Evolutionary conservation across 2,329 filamentous ascomycete genomes (phyloP).

Genomic region (Neofusicoccum parvum): DNA sequence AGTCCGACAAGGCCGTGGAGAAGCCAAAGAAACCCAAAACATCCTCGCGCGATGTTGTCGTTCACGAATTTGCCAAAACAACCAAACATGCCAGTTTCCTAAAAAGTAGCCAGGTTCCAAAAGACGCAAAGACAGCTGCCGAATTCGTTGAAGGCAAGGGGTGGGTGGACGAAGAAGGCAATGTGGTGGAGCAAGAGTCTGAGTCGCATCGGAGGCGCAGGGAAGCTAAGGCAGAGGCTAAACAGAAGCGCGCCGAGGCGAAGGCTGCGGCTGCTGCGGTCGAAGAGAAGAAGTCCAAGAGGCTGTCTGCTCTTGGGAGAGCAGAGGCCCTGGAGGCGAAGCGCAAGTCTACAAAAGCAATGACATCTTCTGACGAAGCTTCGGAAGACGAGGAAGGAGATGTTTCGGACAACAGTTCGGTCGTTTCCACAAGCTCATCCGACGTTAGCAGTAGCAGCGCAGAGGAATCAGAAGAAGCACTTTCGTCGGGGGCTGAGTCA

Average conservation of each 20-base stretch:
- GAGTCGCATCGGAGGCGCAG: conserved; percentile 23
- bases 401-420: conserved; percentile 30
- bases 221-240: conserved; percentile 20
- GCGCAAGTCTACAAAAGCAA: background rate
- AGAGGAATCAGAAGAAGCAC: conserved; percentile 11
- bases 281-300: conserved; percentile 24
- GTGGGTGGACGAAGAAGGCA: conserved; percentile 81
- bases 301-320: background rate
- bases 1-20: conserved; percentile 28
- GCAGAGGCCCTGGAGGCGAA: conserved; percentile 12
- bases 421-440: conserved; percentile 39
- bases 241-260: conserved; percentile 5
- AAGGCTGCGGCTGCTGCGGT: background rate
- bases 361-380: background rate
- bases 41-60: conserved; percentile 58
- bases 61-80: conserved; percentile 90
- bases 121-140: conserved; percentile 50
- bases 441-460: conserved; percentile 28
- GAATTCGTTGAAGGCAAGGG: conserved; percentile 83
- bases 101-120: conserved; percentile 56
- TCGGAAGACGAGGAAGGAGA: conserved; percentile 7
- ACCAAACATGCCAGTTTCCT: conserved; percentile 82
- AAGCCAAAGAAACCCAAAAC: conserved; percentile 53
- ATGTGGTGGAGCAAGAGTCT: conserved; percentile 66
- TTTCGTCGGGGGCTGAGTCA: conserved; percentile 27